phyloP scores from a whole-genome alignment of 1,284 basidiomycete genomes.

The Erythrobasidium hasegawianum region DNA sequence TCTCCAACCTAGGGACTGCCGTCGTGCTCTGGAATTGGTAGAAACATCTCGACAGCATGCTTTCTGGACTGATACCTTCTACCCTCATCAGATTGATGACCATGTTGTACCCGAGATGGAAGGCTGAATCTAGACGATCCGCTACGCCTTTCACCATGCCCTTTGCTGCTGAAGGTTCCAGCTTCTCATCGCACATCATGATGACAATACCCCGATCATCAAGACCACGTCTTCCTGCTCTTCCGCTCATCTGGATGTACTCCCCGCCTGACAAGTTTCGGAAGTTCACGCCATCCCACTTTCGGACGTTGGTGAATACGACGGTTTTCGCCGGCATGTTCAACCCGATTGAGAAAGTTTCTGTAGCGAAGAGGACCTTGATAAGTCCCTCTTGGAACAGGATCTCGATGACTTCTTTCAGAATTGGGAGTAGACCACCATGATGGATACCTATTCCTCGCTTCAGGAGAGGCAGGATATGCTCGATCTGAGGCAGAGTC shows the following conservation, averaged over 20 bases:
- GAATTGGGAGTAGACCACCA: conserved; percentile 90
- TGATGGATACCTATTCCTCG: conserved; percentile 99
- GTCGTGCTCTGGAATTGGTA: conserved; percentile 96
- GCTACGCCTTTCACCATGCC: conserved; percentile 98
- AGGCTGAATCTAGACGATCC: conserved; percentile 93
- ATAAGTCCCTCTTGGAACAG: conserved; percentile 99
- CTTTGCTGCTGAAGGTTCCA: conserved; percentile 88
- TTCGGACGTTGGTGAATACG: conserved; percentile 91
- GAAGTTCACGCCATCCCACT: conserved; percentile 95
- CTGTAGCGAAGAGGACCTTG: conserved; percentile 97
- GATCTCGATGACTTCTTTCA: conserved; percentile 99
- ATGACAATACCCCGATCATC: conserved; percentile 98
- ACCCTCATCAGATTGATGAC: conserved; percentile 97
- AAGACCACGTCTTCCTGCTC: conserved; percentile 91
- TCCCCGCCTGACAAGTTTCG: conserved; percentile 80
- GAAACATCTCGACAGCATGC: conserved; percentile 98
- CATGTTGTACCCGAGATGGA: conserved; percentile 99
- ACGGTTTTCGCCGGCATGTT: conserved; percentile 99
- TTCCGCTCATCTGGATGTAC: conserved; percentile 98
- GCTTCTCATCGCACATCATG: conserved; percentile 99
- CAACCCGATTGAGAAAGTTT: conserved; percentile 98
- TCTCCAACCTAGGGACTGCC: conserved; percentile 79
- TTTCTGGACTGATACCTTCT: conserved; percentile 97
- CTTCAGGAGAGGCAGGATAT: conserved; percentile 86
- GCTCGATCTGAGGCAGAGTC: conserved; percentile 87